Percentiles rank a stretch among this genome's conserved stretches.
phyloP scores from a whole-genome alignment of 805 yeast genomes.

The Ogataea sp. region DNA sequence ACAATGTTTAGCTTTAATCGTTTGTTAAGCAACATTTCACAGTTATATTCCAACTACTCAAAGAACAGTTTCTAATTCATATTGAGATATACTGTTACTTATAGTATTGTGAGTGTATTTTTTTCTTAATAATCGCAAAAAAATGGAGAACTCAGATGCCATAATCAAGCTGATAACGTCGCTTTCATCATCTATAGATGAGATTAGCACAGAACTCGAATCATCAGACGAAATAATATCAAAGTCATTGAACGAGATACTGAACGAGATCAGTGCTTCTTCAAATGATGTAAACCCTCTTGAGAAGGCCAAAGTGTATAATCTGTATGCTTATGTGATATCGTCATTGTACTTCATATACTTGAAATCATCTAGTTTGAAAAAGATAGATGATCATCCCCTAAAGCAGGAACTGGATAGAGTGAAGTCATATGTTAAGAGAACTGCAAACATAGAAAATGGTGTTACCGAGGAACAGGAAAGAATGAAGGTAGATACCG shows the following conservation, averaged over 20 bases:
- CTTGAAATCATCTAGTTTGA: constrained; percentile 49
- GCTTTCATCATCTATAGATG: constrained; percentile 29
- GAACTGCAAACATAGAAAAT: constrained; percentile 35
- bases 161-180: constrained; percentile 31
- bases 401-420: constrained; percentile 60
- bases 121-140: too few species aligned
- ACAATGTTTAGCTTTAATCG: too few species aligned
- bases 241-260: constrained; percentile 31
- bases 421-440: constrained; percentile 60
- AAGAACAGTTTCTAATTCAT: too few species aligned
- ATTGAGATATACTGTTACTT: too few species aligned
- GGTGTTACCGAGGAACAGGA: constrained; percentile 17
- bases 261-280: constrained; percentile 6
- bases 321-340: constrained; percentile 39
- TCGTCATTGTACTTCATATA: constrained; percentile 52
- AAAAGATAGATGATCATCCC: constrained; percentile 45
- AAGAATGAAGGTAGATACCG: constrained; percentile 16
- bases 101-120: too few species aligned
- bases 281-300: constrained; percentile 9
- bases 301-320: constrained; percentile 25
- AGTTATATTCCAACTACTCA: too few species aligned
- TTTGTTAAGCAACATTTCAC: too few species aligned
- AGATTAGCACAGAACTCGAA: constrained; percentile 26
- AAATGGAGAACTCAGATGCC: constrained; percentile 41
- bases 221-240: constrained; percentile 22